These are phyloP conservation scores for Trichoderma sp. DNA, from an alignment of 2,329 filamentous ascomycete species.

Conservation along the genomic window DNA sequence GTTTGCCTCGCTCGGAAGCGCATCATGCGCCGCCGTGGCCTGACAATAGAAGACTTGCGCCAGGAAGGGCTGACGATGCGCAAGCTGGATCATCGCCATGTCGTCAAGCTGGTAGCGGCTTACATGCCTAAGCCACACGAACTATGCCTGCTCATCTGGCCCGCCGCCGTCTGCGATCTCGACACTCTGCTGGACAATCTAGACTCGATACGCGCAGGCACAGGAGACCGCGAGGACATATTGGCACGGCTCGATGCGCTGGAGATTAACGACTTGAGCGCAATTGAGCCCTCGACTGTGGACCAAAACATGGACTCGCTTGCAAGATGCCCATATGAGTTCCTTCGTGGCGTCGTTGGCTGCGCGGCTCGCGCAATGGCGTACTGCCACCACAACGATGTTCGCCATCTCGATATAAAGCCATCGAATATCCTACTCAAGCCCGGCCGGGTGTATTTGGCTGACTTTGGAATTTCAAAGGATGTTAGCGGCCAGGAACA, in stretches of 20 bases:
- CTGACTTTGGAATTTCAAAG: constrained; percentile 50
- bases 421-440: constrained; percentile 48
- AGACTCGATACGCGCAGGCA: constrained; percentile 38
- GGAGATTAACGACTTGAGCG: constrained; percentile 38
- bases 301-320: constrained; percentile 25
- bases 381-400: constrained; percentile 42
- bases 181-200: constrained; percentile 44
- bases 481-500: constrained; percentile 46
- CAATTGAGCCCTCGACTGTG: constrained; percentile 32
- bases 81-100: constrained; percentile 46
- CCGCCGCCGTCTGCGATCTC: constrained; percentile 47
- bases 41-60: constrained; percentile 42
- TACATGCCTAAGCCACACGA: constrained; percentile 42
- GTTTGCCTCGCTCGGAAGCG: constrained; percentile 48
- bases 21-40: constrained; percentile 37
- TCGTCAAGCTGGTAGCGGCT: constrained; percentile 47
- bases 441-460: constrained; percentile 45
- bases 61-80: constrained; percentile 49
- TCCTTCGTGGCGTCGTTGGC: constrained; percentile 43
- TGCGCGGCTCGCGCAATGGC: constrained; percentile 45
- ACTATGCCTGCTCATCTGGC: constrained; percentile 48
- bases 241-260: constrained; percentile 39
- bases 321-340: constrained; percentile 40
- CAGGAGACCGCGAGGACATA: constrained; percentile 42
- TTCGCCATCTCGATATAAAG: constrained; percentile 49